Percentiles rank a stretch among this genome's conserved stretches.
These are phyloP conservation scores for Cercophora samala DNA, from an alignment of 495 filamentous ascomycete genomes.

Conservation along the genomic window DNA sequence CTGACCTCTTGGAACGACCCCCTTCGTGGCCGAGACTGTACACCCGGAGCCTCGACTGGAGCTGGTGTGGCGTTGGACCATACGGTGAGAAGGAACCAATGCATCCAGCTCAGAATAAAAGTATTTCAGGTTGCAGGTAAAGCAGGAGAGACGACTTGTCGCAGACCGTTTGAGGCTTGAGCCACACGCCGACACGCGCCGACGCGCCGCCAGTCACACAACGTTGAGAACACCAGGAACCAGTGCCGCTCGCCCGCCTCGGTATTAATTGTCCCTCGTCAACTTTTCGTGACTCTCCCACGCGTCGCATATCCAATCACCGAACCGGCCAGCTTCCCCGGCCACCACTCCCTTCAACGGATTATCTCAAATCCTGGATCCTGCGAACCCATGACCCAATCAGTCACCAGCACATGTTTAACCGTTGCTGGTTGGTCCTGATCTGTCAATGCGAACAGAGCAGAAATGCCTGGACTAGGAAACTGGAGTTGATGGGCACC, in stretches of 20 bases:
- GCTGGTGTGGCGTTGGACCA: neutral
- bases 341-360: conserved; percentile 4
- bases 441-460: too few relatives aligned
- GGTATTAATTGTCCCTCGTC: conserved; percentile 16
- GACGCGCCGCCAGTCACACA: conserved; percentile 21
- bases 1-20: neutral
- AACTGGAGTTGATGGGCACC: neutral
- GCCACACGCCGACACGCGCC: conserved; percentile 13
- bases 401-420: conserved; percentile 17
- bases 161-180: neutral
- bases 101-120: neutral
- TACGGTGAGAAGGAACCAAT: conserved; percentile 1
- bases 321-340: conserved; percentile 3
- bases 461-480: conserved; percentile 7
- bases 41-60: neutral
- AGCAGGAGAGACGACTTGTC: conserved; percentile 4
- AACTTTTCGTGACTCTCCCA: neutral
- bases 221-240: conserved; percentile 4
- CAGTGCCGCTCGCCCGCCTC: conserved; percentile 16
- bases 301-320: neutral
- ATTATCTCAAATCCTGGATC: conserved; percentile 6
- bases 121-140: neutral
- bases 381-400: conserved; percentile 23
- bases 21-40: neutral
- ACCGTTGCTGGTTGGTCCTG: conserved; percentile 21